phyloP scores from a whole-genome alignment of 306 rosid genomes.

The Prunus armeniaca region DNA sequence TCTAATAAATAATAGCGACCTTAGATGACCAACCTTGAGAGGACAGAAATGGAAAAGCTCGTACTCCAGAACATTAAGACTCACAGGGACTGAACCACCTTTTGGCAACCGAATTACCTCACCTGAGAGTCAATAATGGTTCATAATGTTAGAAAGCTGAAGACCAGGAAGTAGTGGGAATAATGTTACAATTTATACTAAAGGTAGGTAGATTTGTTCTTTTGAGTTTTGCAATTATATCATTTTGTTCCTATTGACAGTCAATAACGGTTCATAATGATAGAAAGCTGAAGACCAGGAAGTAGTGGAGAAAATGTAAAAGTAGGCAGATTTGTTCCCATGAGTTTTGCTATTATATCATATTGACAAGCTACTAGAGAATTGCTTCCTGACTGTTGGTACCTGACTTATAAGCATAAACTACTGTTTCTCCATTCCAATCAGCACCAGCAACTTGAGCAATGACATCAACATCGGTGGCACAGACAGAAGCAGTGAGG shows the following conservation, averaged over 20 bases:
- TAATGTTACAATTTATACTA: neutral
- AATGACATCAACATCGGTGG: slow-evolving; percentile 64
- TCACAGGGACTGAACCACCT: slow-evolving; percentile 77
- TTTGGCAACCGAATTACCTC: slow-evolving; percentile 69
- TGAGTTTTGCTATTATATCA: neutral
- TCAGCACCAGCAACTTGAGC: slow-evolving; percentile 62
- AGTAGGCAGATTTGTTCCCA: neutral
- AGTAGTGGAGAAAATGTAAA: neutral
- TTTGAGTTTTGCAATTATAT: neutral
- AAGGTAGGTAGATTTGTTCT: neutral
- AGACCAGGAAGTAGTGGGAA: neutral
- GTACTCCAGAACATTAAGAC: slow-evolving; percentile 72
- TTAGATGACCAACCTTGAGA: slow-evolving; percentile 42
- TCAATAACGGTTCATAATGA: neutral
- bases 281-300: neutral
- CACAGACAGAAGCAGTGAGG: slow-evolving; percentile 58
- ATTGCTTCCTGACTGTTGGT: neutral
- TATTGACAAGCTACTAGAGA: neutral
- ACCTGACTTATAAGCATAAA: slow-evolving; percentile 72
- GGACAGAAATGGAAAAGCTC: slow-evolving; percentile 91
- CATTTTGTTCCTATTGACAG: neutral
- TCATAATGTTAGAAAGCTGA: neutral
- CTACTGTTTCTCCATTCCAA: slow-evolving; percentile 71
- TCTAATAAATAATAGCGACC: neutral
- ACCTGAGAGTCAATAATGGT: slow-evolving; percentile 39